Evolutionary conservation across 768 basidiomycete genomes (phyloP), one percentile per base, ranked within the genome.

Genomic region (Phanerochaete carnosa): DNA sequence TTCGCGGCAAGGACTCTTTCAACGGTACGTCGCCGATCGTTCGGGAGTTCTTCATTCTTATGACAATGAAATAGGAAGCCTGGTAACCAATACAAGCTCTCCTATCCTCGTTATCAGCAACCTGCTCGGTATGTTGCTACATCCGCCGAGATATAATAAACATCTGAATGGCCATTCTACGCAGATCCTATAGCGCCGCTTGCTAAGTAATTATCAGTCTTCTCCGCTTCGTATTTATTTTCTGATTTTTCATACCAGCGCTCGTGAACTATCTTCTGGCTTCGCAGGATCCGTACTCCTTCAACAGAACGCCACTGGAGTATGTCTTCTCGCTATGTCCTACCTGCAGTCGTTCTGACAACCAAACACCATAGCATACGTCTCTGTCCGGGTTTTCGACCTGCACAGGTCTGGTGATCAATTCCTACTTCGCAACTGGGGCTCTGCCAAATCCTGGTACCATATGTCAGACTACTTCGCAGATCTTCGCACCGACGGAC

Each of bases 401-500:
- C 4, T 80, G 78, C 64, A 74, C 76, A 4, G 62, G 65, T 9
- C 61, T 57, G 33, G 61, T 75, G 59, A 67, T 83, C 30, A 70
- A 73, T 11, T 66, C 69, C 1, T 82, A 81, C 64, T 79, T 82
- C 55, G 55, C 68, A 1, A 57, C 74, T 8, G 80, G 81, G 1
- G 73, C 69, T 1, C 65, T 82, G 1, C 81, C 81, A 1, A 57
- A 65, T 11, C 68, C 70, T 8, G 78, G 71, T 6, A 79, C 77
- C 3, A 66, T 80, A 4, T 83, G 81, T 59, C 58, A 75, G 2
- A 15, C 59, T 11, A 49, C 51, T 37, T 25, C 53, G 30, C 49
- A 29, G 25, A 51, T 51, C 49, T 51, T 51, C 49, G 25, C 26
- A n/a, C 22, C 15, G 19, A 29, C 29, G 52, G 32, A 16, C 52